Evolutionary conservation across 768 basidiomycete species (phyloP).

Genomic region (Piloderma croceum): DNA sequence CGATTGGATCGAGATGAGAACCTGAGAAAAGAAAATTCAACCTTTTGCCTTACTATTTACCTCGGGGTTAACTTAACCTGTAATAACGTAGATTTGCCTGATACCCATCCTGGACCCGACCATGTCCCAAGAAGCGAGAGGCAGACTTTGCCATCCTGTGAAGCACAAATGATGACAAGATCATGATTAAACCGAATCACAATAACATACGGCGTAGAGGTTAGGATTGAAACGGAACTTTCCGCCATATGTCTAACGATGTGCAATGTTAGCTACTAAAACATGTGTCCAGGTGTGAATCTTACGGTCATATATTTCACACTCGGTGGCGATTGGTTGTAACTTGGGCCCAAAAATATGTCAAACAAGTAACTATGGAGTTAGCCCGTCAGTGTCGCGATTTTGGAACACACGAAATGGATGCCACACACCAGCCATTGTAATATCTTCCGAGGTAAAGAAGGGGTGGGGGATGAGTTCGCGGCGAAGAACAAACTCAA

Average conservation of each 20-base stretch:
- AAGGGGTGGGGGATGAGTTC: constrained; percentile 7
- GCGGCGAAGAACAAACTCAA: constrained; percentile 1
- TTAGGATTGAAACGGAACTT: constrained; percentile 93
- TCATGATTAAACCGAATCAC: background rate
- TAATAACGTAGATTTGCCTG: constrained; percentile 84
- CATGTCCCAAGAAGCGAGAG: constrained; percentile 88
- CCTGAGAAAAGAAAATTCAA: constrained; percentile 27
- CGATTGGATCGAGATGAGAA: constrained; percentile 91
- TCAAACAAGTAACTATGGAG: constrained; percentile 68
- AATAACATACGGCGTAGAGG: constrained; percentile 68
- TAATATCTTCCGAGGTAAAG: constrained; percentile 51
- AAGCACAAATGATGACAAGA: constrained; percentile 1
- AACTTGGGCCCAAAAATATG: constrained; percentile 85
- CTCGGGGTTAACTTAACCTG: constrained; percentile 45
- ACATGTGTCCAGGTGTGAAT: constrained; percentile 3
- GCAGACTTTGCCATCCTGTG: constrained; percentile 90
- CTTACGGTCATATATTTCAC: constrained; percentile 64
- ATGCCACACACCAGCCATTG: constrained; percentile 73
- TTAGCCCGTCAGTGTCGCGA: no score
- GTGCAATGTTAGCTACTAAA: background rate
- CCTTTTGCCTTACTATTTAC: background rate
- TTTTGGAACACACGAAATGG: background rate
- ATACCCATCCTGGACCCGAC: constrained; percentile 89
- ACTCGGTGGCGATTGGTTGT: constrained; percentile 80
- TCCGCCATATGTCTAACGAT: constrained; percentile 70